phyloP scores from a whole-genome alignment of 441 rosid species.

The Euphorbia schlechtendalii region DNA sequence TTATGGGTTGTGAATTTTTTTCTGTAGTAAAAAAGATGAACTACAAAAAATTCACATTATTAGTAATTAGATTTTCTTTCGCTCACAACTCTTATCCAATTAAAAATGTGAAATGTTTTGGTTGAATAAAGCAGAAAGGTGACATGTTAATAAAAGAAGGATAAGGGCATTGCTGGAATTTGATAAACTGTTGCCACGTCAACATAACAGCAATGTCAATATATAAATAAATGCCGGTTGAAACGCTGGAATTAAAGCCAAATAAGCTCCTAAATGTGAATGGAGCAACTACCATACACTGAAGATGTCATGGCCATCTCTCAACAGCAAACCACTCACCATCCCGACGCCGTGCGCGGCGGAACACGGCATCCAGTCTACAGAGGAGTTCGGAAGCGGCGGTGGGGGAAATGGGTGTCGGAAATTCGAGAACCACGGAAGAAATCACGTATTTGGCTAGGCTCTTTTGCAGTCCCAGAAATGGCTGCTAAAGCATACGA shows the following conservation, averaged over 20 bases:
- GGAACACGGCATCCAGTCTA: conserved; percentile 59
- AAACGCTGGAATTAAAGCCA: not conserved
- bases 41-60: too few species aligned
- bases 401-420: conserved; percentile 96
- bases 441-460: conserved; percentile 89
- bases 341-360: conserved; percentile 13
- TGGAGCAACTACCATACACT: conserved; percentile 41
- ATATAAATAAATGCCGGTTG: conserved; percentile 21
- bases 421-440: conserved; percentile 89
- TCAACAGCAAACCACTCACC: conserved; percentile 13
- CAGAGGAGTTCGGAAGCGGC: conserved; percentile 72
- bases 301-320: conserved; percentile 30
- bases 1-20: too few species aligned
- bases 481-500: conserved; percentile 97
- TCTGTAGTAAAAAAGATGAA: too few species aligned
- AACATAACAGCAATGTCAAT: conserved; percentile 19
- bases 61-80: too few species aligned
- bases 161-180: conserved; percentile 23
- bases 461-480: conserved; percentile 79
- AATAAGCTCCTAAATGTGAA: conserved; percentile 20
- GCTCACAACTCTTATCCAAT: too few species aligned
- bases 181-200: not conserved
- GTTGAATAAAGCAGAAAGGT: too few species aligned
- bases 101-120: too few species aligned
- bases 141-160: too few species aligned